Evolutionary conservation across 129 eudicot species (phyloP), one percentile per base, ranked within the genome.

Genomic region (Apium graveolens): DNA sequence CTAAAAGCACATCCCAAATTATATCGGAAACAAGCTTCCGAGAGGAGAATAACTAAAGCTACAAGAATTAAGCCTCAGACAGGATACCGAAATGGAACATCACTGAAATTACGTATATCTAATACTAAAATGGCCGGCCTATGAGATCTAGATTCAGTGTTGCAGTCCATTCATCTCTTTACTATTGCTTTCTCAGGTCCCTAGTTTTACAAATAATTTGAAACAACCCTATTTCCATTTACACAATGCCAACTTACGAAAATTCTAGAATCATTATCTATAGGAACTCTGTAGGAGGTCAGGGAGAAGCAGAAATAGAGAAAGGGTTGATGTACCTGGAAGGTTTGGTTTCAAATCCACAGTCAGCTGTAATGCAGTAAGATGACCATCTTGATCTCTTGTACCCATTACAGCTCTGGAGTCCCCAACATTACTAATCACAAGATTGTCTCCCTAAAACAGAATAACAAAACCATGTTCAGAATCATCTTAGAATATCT

Each of bases 301-400:
- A 11, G 46, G 45, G 14, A 18, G 41, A 34, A 70, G 46, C 13
- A 51, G 72, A 53, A 63, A 27, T 35, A 31, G 70, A 29, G 60
- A 39, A 78, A 78, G 76, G 77, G 74, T 81, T 45, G 46, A 70
- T 49, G 27, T 8, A 91, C 96, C 92, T 82, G 97, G 97, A 69
- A 91, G 95, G 70, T 84, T 88, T 55, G 97, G 97, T 76, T 91
- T 91, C 65, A 91, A 86, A 83, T 91, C 97, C 71, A 91, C 94
- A 0, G 97, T 91, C 89, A 91, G 87, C 88, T 91, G 97, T 55
- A 87, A 70, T 35, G 97, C 88, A 78, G 78, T 80, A 51, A 90
- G 89, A 37, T 85, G 78, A 83, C 83, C 80, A 73, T 86, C 78
- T 74, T 81, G 73, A 76, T 85, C 91, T 78, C 95, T 82, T 35